Conservation (phyloP, 2,329 filamentous ascomycete species). For the Metarhizium robertsii region DNA sequence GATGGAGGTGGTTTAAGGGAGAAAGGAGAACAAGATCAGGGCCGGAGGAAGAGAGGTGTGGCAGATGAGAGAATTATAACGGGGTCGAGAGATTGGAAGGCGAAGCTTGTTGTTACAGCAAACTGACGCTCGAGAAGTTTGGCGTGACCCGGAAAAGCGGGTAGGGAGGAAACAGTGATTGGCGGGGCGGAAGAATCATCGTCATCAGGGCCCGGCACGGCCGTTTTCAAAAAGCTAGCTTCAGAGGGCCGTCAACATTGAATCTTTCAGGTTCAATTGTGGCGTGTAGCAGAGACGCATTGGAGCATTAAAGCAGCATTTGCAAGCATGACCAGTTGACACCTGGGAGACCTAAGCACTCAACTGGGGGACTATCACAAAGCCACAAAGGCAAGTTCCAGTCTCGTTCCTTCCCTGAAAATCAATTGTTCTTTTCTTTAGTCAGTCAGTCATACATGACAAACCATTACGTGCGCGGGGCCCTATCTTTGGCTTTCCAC, state of each 20-base stretch:
- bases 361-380: too few species aligned
- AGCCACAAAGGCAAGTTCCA: background rate
- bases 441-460: background rate
- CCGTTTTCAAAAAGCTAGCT: background rate
- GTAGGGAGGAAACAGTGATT: conserved; percentile 4
- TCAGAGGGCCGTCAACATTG: too few species aligned
- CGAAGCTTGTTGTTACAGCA: conserved; percentile 6
- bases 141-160: conserved; percentile 11
- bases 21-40: conserved; percentile 8
- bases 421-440: background rate
- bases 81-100: conserved; percentile 1
- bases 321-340: background rate
- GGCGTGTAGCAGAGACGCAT: background rate
- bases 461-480: background rate
- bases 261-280: too few species aligned
- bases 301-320: background rate
- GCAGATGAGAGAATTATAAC: conserved; percentile 8
- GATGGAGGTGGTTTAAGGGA: conserved; percentile 7
- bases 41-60: conserved; percentile 5
- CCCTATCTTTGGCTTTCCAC: background rate
- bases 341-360: too few species aligned
- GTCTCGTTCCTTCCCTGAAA: background rate
- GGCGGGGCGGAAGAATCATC: conserved; percentile 1
- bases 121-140: conserved; percentile 9
- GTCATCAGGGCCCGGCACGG: conserved; percentile 4